Conservation (phyloP, 495 filamentous ascomycete species). For the Bryoglossum gracile region DNA sequence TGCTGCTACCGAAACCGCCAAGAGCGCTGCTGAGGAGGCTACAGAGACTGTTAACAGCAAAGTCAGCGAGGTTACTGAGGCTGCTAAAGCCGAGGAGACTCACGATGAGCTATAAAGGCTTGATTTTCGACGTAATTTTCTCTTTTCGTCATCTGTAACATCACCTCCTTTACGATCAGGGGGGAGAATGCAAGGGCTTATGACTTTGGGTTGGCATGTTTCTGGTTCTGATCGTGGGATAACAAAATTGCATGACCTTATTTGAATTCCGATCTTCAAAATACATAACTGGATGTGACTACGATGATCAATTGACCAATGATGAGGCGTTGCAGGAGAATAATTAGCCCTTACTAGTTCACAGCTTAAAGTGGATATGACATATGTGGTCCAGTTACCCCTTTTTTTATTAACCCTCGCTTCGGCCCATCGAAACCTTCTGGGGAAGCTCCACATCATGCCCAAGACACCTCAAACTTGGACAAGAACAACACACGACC, state of each 20-base stretch:
- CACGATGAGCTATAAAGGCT: slow-evolving; percentile 60
- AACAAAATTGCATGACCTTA: too few species aligned
- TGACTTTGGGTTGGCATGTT: too few species aligned
- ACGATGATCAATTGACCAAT: too few species aligned
- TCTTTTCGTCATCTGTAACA: slow-evolving; percentile 24
- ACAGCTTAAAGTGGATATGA: too few species aligned
- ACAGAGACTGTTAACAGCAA: slow-evolving; percentile 28
- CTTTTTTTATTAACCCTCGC: background rate
- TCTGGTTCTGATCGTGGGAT: too few species aligned
- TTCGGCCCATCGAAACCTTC: background rate
- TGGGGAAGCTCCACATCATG: slow-evolving; percentile 3
- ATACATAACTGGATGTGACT: too few species aligned
- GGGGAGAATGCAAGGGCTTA: slow-evolving; percentile 7
- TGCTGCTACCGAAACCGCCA: slow-evolving; percentile 43
- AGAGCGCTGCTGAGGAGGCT: slow-evolving; percentile 28
- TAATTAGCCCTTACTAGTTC: too few species aligned
- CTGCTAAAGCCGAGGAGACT: slow-evolving; percentile 36
- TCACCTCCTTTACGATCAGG: slow-evolving; percentile 4
- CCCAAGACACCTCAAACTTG: slow-evolving; percentile 5
- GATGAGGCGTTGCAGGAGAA: too few species aligned
- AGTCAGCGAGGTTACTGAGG: slow-evolving; percentile 34
- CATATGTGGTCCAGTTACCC: too few species aligned
- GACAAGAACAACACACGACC: slow-evolving; percentile 6
- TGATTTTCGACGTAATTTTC: background rate
- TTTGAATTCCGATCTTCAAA: too few species aligned